Evolutionary conservation across 345 rosid species (phyloP).

Genomic region (Triadica sebifera): DNA sequence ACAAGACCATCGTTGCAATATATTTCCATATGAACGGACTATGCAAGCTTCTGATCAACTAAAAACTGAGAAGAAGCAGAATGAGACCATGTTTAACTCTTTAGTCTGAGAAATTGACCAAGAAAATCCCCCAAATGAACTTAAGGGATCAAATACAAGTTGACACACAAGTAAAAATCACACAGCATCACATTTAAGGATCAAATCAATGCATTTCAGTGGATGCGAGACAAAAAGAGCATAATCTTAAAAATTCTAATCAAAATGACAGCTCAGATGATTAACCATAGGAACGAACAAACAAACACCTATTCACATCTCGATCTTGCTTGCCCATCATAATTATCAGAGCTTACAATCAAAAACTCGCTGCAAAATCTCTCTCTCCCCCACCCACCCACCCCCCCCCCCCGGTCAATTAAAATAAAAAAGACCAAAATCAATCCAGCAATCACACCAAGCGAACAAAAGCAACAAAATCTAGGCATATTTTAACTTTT

Average conservation of each 20-base stretch:
- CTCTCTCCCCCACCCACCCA: too few species aligned
- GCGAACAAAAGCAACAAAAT: not conserved
- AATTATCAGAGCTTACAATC: not conserved
- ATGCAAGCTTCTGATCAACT: not conserved
- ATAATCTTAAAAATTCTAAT: not conserved
- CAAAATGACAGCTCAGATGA: not conserved
- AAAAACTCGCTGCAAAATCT: not conserved
- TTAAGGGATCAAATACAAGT: too few species aligned
- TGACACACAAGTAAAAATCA: not conserved
- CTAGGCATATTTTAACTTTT: not conserved
- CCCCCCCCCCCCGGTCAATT: too few species aligned
- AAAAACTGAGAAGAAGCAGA: not conserved
- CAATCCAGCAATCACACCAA: not conserved
- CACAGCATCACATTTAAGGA: not conserved
- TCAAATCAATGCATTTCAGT: not conserved
- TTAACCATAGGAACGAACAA: not conserved
- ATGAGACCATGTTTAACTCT: not conserved
- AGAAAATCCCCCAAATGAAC: not conserved
- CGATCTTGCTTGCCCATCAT: not conserved
- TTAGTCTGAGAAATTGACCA: not conserved
- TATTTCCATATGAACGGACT: not conserved
- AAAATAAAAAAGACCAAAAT: not conserved
- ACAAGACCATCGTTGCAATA: not conserved
- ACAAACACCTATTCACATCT: not conserved
- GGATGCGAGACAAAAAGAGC: not conserved